Conservation (phyloP, 768 basidiomycete genomes). For the Sporobolomyces phaffii region DNA sequence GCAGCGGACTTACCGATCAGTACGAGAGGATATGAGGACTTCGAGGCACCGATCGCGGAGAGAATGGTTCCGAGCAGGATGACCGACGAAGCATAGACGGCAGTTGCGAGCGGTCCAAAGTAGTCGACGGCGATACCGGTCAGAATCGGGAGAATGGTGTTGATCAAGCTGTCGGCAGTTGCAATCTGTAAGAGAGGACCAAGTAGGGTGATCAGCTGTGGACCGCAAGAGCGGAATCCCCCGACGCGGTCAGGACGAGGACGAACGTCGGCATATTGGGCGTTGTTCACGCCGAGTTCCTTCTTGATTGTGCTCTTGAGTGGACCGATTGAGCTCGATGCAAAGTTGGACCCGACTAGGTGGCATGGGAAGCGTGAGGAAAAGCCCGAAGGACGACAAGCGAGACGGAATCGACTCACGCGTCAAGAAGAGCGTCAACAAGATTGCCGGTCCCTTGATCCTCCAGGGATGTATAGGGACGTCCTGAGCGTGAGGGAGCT, state of each 20-base stretch:
- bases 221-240: too few relatives aligned
- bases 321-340: neutral
- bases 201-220: neutral
- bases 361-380: too few relatives aligned
- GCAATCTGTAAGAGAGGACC: slow-evolving; percentile 8
- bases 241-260: too few relatives aligned
- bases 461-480: slow-evolving; percentile 5
- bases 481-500: neutral
- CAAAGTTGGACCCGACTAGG: slow-evolving; percentile 14
- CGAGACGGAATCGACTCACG: neutral
- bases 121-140: slow-evolving; percentile 20
- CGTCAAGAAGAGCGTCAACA: slow-evolving; percentile 8
- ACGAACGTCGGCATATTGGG: slow-evolving; percentile 20
- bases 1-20: neutral
- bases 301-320: slow-evolving; percentile 23
- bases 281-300: slow-evolving; percentile 20
- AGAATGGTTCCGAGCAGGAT: slow-evolving; percentile 23
- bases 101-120: slow-evolving; percentile 4
- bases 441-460: neutral
- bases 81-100: neutral
- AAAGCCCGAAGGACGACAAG: neutral
- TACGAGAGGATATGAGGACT: neutral
- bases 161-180: slow-evolving; percentile 17
- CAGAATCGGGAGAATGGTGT: slow-evolving; percentile 22
- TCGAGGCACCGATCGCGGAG: neutral